Base-by-base conservation (phyloP, 257 asterid genomes). In the Fraxinus pennsylvanica region DNA sequence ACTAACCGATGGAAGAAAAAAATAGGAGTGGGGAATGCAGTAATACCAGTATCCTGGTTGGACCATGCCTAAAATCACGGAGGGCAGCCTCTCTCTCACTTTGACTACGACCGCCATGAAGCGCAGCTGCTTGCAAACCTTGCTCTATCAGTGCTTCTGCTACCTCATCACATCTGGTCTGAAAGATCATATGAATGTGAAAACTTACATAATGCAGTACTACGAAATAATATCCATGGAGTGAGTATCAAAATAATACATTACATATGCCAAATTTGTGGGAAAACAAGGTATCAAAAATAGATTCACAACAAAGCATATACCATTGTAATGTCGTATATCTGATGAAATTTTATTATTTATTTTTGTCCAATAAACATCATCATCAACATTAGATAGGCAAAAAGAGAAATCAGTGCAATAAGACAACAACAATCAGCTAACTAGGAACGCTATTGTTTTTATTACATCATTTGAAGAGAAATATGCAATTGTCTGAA, bases 81-180 rank as follows among this genome's bases (percentile, higher is more conserved):
- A 93, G 96, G 69, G 97, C 97, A 77, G 90, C 69, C 85, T 92
- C 98, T 82, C 98, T 85, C 85, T 93, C 98, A 78, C 82, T 89
- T 88, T 93, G 98, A 87, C 90, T 90, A 74, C 97, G 96, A 66
- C 98, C 98, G 68, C 98, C 98, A 83, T 93, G 97, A 78, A 93
- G 93, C 79, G 95, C 91, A 82, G 91, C 89, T 21, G 97, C 97
- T 79, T 81, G 84, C 87, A 94, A 85, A 68, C 94, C 97, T 87
- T 94, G 95, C 75, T 87, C 88, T 12, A 57, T 83, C 85, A 94
- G 82, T 72, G 94, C 97, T 82, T 94, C 97, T n/a, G 97, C 97
- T 74, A 92, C 94, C 86, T 94, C 98, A 77, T 92, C 95, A 72
- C 98, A 94, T 87, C 91, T 93, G 72, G 83, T 93, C 97, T 91